phyloP scores from a whole-genome alignment of 2,329 filamentous ascomycete species.

The Colletotrichum lentis region DNA sequence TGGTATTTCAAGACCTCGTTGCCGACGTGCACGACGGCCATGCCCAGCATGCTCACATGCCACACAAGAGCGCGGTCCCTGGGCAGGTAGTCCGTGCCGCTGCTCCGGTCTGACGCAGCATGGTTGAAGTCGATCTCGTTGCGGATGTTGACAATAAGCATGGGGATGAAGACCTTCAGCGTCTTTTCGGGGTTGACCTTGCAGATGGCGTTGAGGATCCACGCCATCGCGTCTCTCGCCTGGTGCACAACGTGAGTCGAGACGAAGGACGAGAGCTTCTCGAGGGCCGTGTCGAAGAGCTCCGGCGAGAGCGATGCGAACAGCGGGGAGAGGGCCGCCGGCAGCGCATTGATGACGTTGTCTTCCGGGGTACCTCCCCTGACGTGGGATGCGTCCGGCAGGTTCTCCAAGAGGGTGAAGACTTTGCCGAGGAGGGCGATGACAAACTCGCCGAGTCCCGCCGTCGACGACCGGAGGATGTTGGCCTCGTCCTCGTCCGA shows the following conservation, averaged over 20 bases:
- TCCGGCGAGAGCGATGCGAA: constrained; percentile 92
- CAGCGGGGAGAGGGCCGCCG: constrained; percentile 87
- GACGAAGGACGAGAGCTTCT: constrained; percentile 92
- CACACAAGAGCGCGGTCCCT: constrained; percentile 92
- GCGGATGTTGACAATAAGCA: constrained; percentile 88
- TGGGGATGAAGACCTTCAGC: constrained; percentile 86
- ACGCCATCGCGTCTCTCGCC: constrained; percentile 96
- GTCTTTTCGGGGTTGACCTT: constrained; percentile 96
- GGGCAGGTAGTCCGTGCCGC: constrained; percentile 90
- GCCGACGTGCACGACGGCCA: constrained; percentile 97
- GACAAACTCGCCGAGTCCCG: constrained; percentile 91
- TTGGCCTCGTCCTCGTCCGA: constrained; percentile 85
- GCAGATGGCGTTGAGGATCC: constrained; percentile 95
- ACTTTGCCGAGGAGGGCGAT: constrained; percentile 90
- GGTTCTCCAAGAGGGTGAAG: constrained; percentile 92
- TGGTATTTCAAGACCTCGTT: constrained; percentile 89
- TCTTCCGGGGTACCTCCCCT: constrained; percentile 94
- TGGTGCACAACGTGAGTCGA: constrained; percentile 96
- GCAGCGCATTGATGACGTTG: constrained; percentile 94
- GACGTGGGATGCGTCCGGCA: constrained; percentile 88
- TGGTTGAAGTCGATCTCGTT: constrained; percentile 98
- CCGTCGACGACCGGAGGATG: constrained; percentile 92
- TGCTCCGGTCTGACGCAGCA: constrained; percentile 92
- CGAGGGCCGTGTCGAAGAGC: constrained; percentile 88
- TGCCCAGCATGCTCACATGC: constrained; percentile 96